Evolutionary conservation across 1,284 basidiomycete genomes (phyloP).

Genomic region (Pterulicium gracile): DNA sequence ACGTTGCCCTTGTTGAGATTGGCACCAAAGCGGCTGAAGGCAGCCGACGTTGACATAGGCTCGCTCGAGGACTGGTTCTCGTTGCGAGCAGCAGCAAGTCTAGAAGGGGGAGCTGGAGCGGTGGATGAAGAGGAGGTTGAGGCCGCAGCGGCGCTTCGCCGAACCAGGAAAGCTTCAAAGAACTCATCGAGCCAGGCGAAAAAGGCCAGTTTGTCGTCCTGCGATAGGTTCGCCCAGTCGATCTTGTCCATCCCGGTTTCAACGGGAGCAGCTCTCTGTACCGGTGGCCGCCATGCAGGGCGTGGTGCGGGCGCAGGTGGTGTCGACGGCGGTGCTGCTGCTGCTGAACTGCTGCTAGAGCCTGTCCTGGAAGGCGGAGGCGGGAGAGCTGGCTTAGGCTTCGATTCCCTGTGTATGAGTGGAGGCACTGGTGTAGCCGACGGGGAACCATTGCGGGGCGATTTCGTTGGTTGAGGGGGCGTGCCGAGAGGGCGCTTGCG

Average conservation of each 20-base stretch:
- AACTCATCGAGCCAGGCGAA: constrained; percentile 74
- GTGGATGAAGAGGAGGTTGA: no score
- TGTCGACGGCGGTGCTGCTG: constrained; percentile 4
- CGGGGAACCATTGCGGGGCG: constrained; percentile 12
- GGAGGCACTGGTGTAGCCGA: constrained; percentile 13
- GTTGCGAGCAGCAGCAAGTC: no score
- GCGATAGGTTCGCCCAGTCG: constrained; percentile 58
- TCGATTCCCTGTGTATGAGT: constrained; percentile 6
- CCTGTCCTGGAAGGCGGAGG: constrained; percentile 11
- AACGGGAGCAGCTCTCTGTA: background rate
- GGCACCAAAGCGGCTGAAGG: no score
- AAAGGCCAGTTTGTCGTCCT: constrained; percentile 58
- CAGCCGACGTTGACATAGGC: no score
- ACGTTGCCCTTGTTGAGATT: no score
- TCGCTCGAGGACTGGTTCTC: no score
- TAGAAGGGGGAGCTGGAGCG: no score
- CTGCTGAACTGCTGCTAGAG: constrained; percentile 8
- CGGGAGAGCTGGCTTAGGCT: no score
- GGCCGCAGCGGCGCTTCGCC: no score
- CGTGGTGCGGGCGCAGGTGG: background rate
- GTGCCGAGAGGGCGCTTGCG: constrained; percentile 5
- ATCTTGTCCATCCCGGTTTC: constrained; percentile 20
- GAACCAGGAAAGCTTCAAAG: constrained; percentile 37
- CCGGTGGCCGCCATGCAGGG: background rate
- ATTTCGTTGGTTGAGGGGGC: constrained; percentile 14